Evolutionary conservation across 164 flowering plant species (phyloP).

Genomic region (Nymphaea thermarum): DNA sequence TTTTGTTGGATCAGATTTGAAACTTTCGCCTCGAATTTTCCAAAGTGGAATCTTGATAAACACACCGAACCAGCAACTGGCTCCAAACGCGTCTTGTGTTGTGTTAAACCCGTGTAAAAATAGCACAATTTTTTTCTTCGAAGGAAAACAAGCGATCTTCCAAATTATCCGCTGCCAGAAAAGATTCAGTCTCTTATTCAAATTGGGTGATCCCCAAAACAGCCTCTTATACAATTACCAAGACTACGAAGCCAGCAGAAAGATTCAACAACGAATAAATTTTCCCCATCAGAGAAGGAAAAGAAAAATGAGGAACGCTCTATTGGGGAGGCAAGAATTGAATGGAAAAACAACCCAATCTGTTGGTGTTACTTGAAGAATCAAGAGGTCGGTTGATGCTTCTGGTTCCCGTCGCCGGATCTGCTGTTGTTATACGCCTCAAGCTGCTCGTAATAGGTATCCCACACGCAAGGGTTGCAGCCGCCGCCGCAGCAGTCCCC

Average conservation of each 20-base stretch:
- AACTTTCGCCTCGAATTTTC: too few relatives aligned
- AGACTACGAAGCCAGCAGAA: too few relatives aligned
- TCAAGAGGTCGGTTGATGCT: not conserved
- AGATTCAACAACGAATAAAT: too few relatives aligned
- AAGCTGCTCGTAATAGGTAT: constrained; percentile 84
- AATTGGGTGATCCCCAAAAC: not conserved
- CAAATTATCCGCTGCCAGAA: too few relatives aligned
- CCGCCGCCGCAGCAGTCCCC: constrained; percentile 97
- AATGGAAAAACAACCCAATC: not conserved
- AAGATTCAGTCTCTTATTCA: not conserved
- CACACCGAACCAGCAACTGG: too few relatives aligned
- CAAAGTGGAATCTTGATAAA: too few relatives aligned
- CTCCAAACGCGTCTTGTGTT: too few relatives aligned
- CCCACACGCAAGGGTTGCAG: constrained; percentile 97
- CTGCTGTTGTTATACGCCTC: constrained; percentile 51
- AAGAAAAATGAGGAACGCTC: too few relatives aligned
- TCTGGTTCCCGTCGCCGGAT: not conserved
- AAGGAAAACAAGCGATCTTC: not conserved
- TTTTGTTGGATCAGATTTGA: too few relatives aligned
- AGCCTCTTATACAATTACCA: not conserved
- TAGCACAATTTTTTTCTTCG: too few relatives aligned
- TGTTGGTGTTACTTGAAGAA: not conserved
- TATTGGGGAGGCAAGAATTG: not conserved
- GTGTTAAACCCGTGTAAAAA: too few relatives aligned
- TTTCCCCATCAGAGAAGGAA: not conserved